Conservation (phyloP, 805 yeast species). For the Pichia nakasei region DNA sequence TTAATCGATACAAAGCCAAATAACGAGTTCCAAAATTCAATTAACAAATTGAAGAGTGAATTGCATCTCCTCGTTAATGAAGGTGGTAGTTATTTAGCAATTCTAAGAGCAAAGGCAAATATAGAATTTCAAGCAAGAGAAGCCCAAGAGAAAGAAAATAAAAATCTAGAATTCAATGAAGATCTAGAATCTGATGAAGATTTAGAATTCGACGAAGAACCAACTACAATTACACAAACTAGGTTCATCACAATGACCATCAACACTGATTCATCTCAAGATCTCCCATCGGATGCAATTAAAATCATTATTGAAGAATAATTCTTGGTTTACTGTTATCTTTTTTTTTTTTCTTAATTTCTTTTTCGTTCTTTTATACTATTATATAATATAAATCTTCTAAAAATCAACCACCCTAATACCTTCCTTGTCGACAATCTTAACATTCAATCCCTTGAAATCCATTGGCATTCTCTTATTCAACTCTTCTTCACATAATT, state of each 20-base stretch:
- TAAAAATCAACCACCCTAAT: conserved; percentile 20
- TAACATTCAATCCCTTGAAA: conserved; percentile 62
- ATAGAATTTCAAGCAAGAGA: conserved; percentile 49
- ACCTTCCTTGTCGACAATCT: conserved; percentile 28
- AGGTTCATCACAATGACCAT: background rate
- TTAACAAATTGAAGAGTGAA: conserved; percentile 35
- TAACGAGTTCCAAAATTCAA: conserved; percentile 21
- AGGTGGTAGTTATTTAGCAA: conserved; percentile 50
- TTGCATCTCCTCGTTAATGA: conserved; percentile 46
- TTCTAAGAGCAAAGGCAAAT: conserved; percentile 50
- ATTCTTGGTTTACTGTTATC: background rate
- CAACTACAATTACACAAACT: background rate
- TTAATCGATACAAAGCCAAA: conserved; percentile 30
- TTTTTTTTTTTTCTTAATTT: background rate
- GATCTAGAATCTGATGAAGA: conserved; percentile 2
- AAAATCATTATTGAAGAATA: conserved; percentile 3
- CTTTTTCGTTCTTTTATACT: too few species aligned
- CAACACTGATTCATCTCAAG: too few species aligned
- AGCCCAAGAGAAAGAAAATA: conserved; percentile 28
- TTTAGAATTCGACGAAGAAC: conserved; percentile 6
- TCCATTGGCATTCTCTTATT: conserved; percentile 84
- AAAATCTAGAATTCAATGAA: background rate
- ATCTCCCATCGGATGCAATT: conserved; percentile 5
- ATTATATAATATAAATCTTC: background rate
- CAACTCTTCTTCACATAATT: conserved; percentile 69